Evolutionary conservation across 768 basidiomycete species (phyloP), one percentile per base, ranked within the genome.

Genomic region (Sarcodon aspratus): DNA sequence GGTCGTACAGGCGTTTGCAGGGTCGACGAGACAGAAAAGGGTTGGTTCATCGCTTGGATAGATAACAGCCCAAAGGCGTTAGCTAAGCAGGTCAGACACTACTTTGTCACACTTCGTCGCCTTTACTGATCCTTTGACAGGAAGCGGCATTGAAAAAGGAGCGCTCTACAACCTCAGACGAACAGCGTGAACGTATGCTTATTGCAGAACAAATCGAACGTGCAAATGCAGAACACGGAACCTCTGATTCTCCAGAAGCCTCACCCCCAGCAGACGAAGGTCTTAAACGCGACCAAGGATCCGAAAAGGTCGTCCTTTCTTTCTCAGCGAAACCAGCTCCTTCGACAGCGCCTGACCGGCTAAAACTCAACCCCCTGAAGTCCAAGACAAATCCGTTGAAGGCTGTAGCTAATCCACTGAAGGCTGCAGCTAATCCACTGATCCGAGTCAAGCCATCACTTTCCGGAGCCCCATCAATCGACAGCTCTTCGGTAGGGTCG

Each of bases 11-110:
- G 96, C 33, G 72, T 96, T 48, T 89, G 85, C 5, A 79, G 88
- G 54, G 96, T 96, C 27, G 96, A 98, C 61, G 95, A 98, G 69
- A 97, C 92, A 42, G 96, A 98, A 68, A 96, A 99, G 69, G 96
- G 96, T 1, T 93, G 89, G 82, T 99, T 94, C 64, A 75, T 99
- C 52, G 80, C 85, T 34, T 99, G 96, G 96, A 88, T 99, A 48
- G 96, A 99, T 65, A 97, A 76, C 65, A 88, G 87, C 50, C 96
- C 96, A 11, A 89, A 92, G 58, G 92, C 96, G 1, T 71, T 99
- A 33, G 90, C 88, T 7, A 91, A 92, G 69, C 83, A 85, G 65
- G 86, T 86, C 54, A 57, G 76, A 67, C 32, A 38, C 36, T 34
- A 8, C 12, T 42, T 13, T n/a, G 10, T 47, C 40, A 6, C 45